phyloP scores from a whole-genome alignment of 2,329 filamentous ascomycete genomes.

The Ceratocystis smalleyi region DNA sequence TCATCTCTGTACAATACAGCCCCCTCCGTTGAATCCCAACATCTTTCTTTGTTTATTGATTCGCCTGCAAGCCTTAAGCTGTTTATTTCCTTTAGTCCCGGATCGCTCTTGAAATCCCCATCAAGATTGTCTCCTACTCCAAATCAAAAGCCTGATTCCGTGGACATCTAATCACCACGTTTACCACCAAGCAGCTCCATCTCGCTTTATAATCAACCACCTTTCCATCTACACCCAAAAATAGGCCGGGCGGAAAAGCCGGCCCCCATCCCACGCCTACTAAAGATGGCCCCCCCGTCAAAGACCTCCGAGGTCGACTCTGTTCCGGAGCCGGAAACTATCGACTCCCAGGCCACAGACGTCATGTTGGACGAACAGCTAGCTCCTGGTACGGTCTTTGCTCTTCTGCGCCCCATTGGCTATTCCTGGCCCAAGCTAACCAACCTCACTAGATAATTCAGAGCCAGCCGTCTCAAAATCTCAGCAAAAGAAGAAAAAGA shows the following conservation, averaged over 20 bases:
- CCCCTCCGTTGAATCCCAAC: background rate
- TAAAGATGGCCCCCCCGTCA: background rate
- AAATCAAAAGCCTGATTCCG: background rate
- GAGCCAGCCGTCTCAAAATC: background rate
- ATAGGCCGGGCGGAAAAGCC: background rate
- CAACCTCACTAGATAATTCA: background rate
- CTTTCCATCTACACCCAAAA: background rate
- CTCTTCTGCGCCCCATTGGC: background rate
- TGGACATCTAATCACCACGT: background rate
- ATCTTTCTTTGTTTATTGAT: background rate
- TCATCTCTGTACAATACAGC: slow-evolving; percentile 7
- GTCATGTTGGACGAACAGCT: background rate
- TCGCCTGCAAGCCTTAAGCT: background rate
- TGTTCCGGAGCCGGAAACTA: background rate
- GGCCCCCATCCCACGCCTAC: background rate
- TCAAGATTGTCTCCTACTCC: background rate
- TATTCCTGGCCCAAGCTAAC: background rate
- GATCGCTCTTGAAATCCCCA: background rate
- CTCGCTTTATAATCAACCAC: background rate
- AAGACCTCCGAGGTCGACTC: background rate
- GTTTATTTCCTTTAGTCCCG: background rate
- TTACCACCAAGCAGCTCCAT: no score
- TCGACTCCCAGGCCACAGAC: background rate
- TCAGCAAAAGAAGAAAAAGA: slow-evolving; percentile 15
- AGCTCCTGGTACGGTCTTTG: background rate